Base-by-base conservation (phyloP, 2,329 filamentous ascomycete species). In the Hirsutella thompsonii region DNA sequence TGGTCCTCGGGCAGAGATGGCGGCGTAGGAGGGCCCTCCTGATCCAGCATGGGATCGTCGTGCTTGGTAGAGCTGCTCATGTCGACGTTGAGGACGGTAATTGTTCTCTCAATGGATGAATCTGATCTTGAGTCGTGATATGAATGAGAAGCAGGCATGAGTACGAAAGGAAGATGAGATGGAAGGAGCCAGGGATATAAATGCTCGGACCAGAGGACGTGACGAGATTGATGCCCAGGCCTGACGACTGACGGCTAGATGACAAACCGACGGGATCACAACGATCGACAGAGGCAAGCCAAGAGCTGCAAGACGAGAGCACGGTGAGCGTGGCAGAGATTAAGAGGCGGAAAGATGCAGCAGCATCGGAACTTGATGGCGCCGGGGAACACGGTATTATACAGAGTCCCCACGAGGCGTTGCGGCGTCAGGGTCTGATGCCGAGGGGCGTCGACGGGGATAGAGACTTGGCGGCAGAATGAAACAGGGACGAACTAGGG, bases 81-180 rank as follows among this genome's bases (percentile, higher is more conserved):
- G 43, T 60, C 56, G 47, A 52, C 40, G 40, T 59, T 59, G 40
- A 50, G 47, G 19, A 52, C 47, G 30, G 54, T 42, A 8, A 47
- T 48, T n/a, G 52, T 39, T 40, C 61, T 62, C 40, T 60, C 52
- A 21, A 57, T 36, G 35, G 55, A 62, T 20, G 53, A 55, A 42
- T 59, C 55, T 10, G 60, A 60, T 38, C 58, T 49, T 28, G 57
- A 54, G 49, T 57, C 59, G 36, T 52, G 50, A 18, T 50, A 29
- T 2, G 32, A 45, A 13, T 48, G 45, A 29, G 45, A 46, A 42
- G 52, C 51, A 41, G 51, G 50, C 57, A 64, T 61, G 32, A 45
- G 47, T 44, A 40, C 28, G 42, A 28, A 39, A 37, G 39, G 41
- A 45, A 39, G 38, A 20, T 10, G 35, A 4, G 19, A 11, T 8